These are phyloP conservation scores for Quercus wislizeni DNA, from an alignment of 306 rosid species.

Conservation along the genomic window DNA sequence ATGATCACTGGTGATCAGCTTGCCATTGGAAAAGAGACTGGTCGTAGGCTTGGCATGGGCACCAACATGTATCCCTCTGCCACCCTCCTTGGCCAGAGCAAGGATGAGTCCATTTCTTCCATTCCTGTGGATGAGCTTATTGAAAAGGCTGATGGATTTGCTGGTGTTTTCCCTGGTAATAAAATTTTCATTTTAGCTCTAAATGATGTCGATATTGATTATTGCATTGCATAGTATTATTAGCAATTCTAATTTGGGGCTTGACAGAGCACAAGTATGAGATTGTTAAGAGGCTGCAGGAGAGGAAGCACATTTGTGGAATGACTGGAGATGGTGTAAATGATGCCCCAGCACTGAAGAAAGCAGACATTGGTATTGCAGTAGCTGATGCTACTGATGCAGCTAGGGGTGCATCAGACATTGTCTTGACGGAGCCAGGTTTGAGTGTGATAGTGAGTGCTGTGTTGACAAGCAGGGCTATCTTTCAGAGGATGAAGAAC, in stretches of 20 bases:
- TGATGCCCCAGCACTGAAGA: conserved; percentile 91
- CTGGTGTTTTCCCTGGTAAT: conserved; percentile 95
- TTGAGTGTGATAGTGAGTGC: conserved; percentile 87
- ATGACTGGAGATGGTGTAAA: conserved; percentile 98
- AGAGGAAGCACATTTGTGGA: conserved; percentile 69
- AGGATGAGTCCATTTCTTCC: conserved; percentile 56
- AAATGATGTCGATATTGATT: neutral
- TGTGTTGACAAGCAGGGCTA: conserved; percentile 86
- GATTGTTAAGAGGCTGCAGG: conserved; percentile 84
- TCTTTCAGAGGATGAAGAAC: conserved; percentile 97
- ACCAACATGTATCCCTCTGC: conserved; percentile 97
- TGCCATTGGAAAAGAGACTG: conserved; percentile 94
- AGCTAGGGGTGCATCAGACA: conserved; percentile 91
- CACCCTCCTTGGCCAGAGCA: conserved; percentile 69
- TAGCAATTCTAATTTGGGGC: neutral
- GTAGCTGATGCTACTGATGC: conserved; percentile 96
- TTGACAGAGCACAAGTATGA: conserved; percentile 86
- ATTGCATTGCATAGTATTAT: neutral
- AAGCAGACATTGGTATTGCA: conserved; percentile 93
- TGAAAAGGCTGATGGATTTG: conserved; percentile 95
- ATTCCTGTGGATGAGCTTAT: conserved; percentile 84
- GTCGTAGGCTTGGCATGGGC: conserved; percentile 97
- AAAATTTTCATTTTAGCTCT: neutral
- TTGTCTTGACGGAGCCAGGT: conserved; percentile 89
- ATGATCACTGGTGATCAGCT: conserved; percentile 99